phyloP scores from a whole-genome alignment of 768 basidiomycete species.

The Tricholoma furcatifolium region DNA sequence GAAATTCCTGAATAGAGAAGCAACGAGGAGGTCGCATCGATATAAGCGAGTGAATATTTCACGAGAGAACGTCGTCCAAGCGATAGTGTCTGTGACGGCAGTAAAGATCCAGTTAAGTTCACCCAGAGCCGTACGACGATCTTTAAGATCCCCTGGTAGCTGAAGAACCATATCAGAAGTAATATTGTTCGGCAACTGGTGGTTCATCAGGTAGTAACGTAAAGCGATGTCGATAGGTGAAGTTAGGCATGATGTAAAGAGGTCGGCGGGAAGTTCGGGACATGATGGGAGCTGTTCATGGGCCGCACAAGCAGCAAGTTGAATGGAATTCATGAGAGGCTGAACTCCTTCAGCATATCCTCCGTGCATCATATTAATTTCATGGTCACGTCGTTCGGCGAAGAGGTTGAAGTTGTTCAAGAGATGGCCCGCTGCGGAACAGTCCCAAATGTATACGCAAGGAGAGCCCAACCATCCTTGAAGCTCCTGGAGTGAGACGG shows the following conservation, averaged over 20 bases:
- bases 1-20: conserved; percentile 96
- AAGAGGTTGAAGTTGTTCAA: conserved; percentile 85
- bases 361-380: conserved; percentile 54
- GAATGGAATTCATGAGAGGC: conserved; percentile 84
- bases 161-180: conserved; percentile 91
- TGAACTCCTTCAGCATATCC: conserved; percentile 61
- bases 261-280: conserved; percentile 94
- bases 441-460: conserved; percentile 98
- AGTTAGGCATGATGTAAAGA: conserved; percentile 97
- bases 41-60: conserved; percentile 94
- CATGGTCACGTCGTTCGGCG: conserved; percentile 73
- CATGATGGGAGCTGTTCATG: conserved; percentile 92
- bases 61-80: conserved; percentile 95
- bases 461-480: conserved; percentile 94
- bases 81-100: conserved; percentile 97
- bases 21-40: conserved; percentile 92
- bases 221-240: conserved; percentile 98
- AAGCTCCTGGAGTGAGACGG: conserved; percentile 90
- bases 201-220: conserved; percentile 89
- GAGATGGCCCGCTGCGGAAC: conserved; percentile 95
- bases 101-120: conserved; percentile 99
- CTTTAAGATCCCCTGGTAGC: conserved; percentile 95
- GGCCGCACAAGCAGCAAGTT: conserved; percentile 91
- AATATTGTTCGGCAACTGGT: conserved; percentile 77
- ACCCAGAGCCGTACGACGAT: conserved; percentile 92